Percentiles rank a stretch among this genome's conserved stretches.
Conservation (phyloP, 345 rosid genomes). For the Erysimum cheiranthoides region DNA sequence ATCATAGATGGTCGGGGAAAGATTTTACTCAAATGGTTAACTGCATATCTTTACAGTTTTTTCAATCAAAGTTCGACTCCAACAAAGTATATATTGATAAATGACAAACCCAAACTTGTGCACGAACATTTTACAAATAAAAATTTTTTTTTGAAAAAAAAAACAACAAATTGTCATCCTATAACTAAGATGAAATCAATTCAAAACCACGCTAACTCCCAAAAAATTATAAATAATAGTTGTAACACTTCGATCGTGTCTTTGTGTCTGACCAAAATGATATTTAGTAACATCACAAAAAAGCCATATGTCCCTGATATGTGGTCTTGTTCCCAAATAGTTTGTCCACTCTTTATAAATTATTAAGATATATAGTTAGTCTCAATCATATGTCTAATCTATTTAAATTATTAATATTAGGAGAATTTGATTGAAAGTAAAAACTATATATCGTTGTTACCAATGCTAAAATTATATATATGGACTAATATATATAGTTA, state of each 20-base stretch:
- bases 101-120: neutral
- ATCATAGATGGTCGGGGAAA: too few species aligned
- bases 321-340: slow-evolving; percentile 35
- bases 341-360: slow-evolving; percentile 17
- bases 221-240: slow-evolving; percentile 18
- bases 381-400: slow-evolving; percentile 42
- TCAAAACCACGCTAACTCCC: slow-evolving; percentile 29
- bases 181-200: slow-evolving; percentile 18
- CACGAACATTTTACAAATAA: neutral
- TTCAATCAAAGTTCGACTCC: too few species aligned
- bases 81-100: too few species aligned
- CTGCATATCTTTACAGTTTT: too few species aligned
- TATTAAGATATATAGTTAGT: slow-evolving; percentile 36
- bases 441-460: neutral
- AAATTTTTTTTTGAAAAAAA: too few species aligned
- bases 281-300: slow-evolving; percentile 38
- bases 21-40: too few species aligned
- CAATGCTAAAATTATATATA: neutral
- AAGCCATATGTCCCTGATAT: slow-evolving; percentile 24
- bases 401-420: neutral
- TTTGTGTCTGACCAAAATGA: slow-evolving; percentile 40
- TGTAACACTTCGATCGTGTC: slow-evolving; percentile 24
- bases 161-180: slow-evolving; percentile 27
- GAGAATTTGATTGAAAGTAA: neutral
- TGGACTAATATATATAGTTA: neutral